A percentile compares a stretch with the other conserved stretches of the same genome.
These are phyloP conservation scores for Ogataea thermomethanolica DNA, from an alignment of 805 yeast species.

Conservation along the genomic window DNA sequence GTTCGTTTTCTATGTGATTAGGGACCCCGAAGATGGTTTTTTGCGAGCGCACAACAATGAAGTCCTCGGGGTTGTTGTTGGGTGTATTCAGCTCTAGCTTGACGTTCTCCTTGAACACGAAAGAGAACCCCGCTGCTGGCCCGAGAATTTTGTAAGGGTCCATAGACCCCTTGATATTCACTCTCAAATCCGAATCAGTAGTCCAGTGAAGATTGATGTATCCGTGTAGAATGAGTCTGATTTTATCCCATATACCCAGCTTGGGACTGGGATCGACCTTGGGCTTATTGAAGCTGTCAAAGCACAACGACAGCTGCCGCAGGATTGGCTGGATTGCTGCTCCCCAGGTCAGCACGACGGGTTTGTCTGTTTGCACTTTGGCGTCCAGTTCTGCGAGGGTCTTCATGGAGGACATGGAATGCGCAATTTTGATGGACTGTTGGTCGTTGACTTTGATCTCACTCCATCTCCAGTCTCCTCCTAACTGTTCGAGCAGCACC, in stretches of 20 bases:
- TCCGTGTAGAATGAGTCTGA: slow-evolving; percentile 75
- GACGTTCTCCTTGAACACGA: slow-evolving; percentile 66
- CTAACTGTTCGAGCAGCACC: slow-evolving; percentile 64
- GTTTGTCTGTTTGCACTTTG: slow-evolving; percentile 48
- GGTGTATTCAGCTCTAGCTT: slow-evolving; percentile 57
- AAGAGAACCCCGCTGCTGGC: slow-evolving; percentile 68
- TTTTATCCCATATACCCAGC: slow-evolving; percentile 91
- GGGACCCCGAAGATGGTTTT: slow-evolving; percentile 72
- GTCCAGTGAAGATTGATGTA: slow-evolving; percentile 42
- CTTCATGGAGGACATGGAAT: slow-evolving; percentile 75
- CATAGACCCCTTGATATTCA: slow-evolving; percentile 68
- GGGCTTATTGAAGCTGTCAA: slow-evolving; percentile 85
- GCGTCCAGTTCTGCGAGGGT: slow-evolving; percentile 60
- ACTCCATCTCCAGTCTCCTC: slow-evolving; percentile 48
- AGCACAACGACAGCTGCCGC: slow-evolving; percentile 69
- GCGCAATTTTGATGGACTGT: slow-evolving; percentile 60
- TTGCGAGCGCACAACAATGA: slow-evolving; percentile 61
- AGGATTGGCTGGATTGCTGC: slow-evolving; percentile 80
- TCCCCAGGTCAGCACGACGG: slow-evolving; percentile 80
- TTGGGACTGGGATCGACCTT: slow-evolving; percentile 83
- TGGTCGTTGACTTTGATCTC: slow-evolving; percentile 42
- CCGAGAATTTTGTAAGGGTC: slow-evolving; percentile 75
- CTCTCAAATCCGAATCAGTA: slow-evolving; percentile 46
- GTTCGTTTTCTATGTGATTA: slow-evolving; percentile 55
- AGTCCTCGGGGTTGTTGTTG: slow-evolving; percentile 59